These are phyloP conservation scores for Porcisia deanei DNA, from an alignment of 208 protist species.

Conservation along the genomic window DNA sequence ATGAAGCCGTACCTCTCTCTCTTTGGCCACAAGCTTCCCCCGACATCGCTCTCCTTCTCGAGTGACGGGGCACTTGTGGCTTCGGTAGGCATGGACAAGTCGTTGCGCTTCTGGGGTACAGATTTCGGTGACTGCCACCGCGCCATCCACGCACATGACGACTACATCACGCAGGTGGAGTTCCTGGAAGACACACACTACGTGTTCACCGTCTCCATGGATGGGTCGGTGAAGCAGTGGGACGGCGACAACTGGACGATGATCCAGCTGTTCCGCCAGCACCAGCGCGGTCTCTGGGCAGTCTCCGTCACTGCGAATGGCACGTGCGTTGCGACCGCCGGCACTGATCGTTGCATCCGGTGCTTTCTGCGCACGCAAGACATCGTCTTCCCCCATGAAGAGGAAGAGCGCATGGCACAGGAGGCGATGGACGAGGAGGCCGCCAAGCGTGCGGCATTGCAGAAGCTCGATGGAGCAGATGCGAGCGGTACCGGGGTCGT, in stretches of 20 bases:
- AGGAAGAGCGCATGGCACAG: conserved; percentile 84
- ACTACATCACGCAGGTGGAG: conserved; percentile 93
- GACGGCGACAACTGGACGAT: conserved; percentile 97
- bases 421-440: conserved; percentile 89
- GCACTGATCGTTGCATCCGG: conserved; percentile 78
- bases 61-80: conserved; percentile 94
- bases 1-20: conserved; percentile 98
- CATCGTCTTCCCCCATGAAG: conserved; percentile 90
- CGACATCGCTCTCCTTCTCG: conserved; percentile 92
- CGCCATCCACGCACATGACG: conserved; percentile 98
- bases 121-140: conserved; percentile 98
- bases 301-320: conserved; percentile 69
- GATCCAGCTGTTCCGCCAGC: conserved; percentile 84
- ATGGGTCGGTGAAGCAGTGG: conserved; percentile 97
- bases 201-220: conserved; percentile 95
- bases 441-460: conserved; percentile 59
- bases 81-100: conserved; percentile 98
- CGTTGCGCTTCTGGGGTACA: conserved; percentile 98
- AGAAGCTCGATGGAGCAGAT: conserved; percentile 41
- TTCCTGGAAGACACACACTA: conserved; percentile 99
- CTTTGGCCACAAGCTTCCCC: conserved; percentile 99
- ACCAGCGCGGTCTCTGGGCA: conserved; percentile 81
- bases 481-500: conserved; percentile 16
- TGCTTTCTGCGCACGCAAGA: conserved; percentile 86
- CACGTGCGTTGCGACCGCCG: conserved; percentile 79